Percentiles rank a stretch among this genome's conserved stretches.
Evolutionary conservation across 2,329 filamentous ascomycete genomes (phyloP).

Genomic region (Colletotrichum sp.): DNA sequence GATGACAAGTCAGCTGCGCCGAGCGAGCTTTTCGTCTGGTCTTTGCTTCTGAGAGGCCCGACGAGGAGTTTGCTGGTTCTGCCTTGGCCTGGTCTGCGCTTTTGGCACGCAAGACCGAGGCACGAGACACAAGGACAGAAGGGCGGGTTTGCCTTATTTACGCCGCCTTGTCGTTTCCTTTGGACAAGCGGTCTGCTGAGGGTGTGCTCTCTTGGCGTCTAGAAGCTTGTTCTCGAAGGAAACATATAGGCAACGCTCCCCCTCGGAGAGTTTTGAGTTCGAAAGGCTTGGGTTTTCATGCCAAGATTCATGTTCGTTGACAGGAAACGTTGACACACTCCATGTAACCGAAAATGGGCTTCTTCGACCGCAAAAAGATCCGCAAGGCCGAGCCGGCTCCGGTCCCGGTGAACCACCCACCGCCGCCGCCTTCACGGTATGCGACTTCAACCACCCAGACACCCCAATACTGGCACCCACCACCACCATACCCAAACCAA

Average conservation of each 20-base stretch:
- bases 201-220: background rate
- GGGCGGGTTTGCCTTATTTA: background rate
- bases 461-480: constrained; percentile 1
- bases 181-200: background rate
- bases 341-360: constrained; percentile 28
- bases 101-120: background rate
- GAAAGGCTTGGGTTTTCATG: background rate
- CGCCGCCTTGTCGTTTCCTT: background rate
- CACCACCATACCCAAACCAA: constrained; percentile 1
- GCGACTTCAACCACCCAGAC: constrained; percentile 5
- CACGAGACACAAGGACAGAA: background rate
- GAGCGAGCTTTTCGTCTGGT: background rate
- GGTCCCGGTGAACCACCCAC: constrained; percentile 23
- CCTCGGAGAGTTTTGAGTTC: background rate
- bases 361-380: constrained; percentile 30
- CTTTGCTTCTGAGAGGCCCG: background rate
- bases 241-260: background rate
- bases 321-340: background rate
- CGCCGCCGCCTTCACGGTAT: background rate
- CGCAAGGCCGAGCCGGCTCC: constrained; percentile 18
- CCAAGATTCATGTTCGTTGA: background rate
- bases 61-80: background rate
- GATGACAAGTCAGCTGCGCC: background rate
- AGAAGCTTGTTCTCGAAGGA: background rate
- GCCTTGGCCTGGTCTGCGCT: background rate